Evolutionary conservation across 225 moss, liverwort and hornwort genomes (phyloP), one percentile per base, ranked within the genome.

Genomic region (Neckera pumila): DNA sequence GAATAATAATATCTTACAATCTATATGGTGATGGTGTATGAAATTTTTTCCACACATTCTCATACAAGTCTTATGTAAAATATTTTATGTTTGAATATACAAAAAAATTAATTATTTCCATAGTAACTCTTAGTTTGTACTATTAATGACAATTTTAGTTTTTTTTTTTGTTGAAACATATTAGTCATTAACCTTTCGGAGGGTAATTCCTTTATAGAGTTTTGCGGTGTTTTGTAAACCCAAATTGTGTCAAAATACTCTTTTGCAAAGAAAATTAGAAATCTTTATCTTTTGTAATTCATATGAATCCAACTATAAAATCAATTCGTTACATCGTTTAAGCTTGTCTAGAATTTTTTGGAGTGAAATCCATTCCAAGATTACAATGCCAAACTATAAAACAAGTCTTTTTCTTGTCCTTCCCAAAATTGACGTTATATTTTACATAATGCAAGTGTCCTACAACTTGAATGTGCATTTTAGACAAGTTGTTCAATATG

Each of bases 181-280:
- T 17, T 53, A 63, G 16, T 63, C 17, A 63, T 31, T 7, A 31
- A 31, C 16, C 31, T 31, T 31, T 16, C 15, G 0, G 13, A 6
- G 9, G 7, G 0, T n/a, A 69, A n/a, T 1, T 4, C 4, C 11
- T 22, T 69, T 69, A 2, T 7, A 38, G 12, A 69, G 4, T 0
- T 69, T n/a, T 38, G 22, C 0, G 1, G 2, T 38, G 23, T 69
- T n/a, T n/a, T 31, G 9, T 22, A 3, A 7, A 34, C 3, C 31
- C 31, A n/a, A 21, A 21, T 21, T 67, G 12, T 21, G n/a, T 21
- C n/a, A n/a, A 67, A n/a, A n/a, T n/a, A 12, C 7, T n/a, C 12
- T 12, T 67, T 26, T 26, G 26, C 12, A 21, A 21, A n/a, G 12
- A n/a, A n/a, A 67, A 12, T 21, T 1, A 4, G 0, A 67, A 21